Evolutionary conservation across 1,284 basidiomycete genomes (phyloP), one percentile per base, ranked within the genome.

Genomic region (Cutaneotrichosporon cavernicola): DNA sequence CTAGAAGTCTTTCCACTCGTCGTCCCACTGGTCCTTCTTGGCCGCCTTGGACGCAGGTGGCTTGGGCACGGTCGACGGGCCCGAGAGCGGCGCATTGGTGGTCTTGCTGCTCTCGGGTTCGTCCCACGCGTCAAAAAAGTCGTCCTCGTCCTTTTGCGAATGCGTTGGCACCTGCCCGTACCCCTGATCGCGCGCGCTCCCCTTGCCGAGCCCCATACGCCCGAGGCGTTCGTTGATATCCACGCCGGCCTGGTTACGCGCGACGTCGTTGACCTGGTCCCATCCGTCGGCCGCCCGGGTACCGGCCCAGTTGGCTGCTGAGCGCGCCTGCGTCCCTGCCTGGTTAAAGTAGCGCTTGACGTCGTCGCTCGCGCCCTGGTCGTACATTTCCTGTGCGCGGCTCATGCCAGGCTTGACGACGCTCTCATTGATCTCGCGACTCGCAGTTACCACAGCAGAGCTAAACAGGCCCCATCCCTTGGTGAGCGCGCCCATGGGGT

Each of bases 391-490:
- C 18, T 70, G 64, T 16, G 76, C 78, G 13, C 69, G 64, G 1
- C 64, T 53, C 61, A 81, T 67, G 21, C 77, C 76, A 0, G 81
- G 81, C 67, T 81, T 74, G 34, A 81, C 74, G 61, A 81, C 79
- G 5, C 68, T 64, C 14, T 73, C 70, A 66, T 81, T 79, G 68
- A 81, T 79, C 59, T 80, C 79, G 31, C 70, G 67, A 0, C 69
- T 69, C 1, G 81, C 79, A 2, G 62, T 66, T 1, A 69, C 72
- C 21, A 82, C 75, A 7, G 79, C 80, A 16, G 73, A 73, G 2
- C 73, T 75, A 70, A 82, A 80, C 18, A 82, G 68, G 26, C 80
- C 80, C 81, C 81, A 81, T 34, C 79, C 78, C 69, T 82, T 82
- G 21, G 65, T 67, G 6, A 81, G 64, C 7, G 80, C 81, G 26